Base-by-base conservation (phyloP, 352 stramenopile species). In the Pythium chondricola region DNA sequence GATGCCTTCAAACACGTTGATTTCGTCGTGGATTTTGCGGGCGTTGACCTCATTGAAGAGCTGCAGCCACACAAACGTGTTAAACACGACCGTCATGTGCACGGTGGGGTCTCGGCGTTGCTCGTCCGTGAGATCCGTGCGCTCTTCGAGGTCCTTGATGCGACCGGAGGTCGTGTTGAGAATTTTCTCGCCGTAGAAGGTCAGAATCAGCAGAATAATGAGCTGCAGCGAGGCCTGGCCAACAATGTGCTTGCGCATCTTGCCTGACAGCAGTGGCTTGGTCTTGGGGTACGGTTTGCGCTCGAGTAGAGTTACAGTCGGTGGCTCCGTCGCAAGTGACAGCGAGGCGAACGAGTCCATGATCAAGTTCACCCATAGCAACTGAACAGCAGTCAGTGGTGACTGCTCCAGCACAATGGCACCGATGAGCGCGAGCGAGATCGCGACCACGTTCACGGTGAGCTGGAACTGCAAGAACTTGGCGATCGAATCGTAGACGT, bases 401-500 rank as follows among this genome's bases (percentile, higher is more conserved):
- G 80, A 88, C 47, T 86, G 69, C 47, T 88, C 71, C 0, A 88
- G 45, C n/a, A 85, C 70, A 4, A 87, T 61, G 16, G 93, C 88
- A 6, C 85, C 86, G 20, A 98, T 35, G 52, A 98, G 96, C 3
- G 93, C 93, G 17, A 98, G 71, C 21, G 68, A 80, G 33, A 99
- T 85, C 3, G 93, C 96, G 7, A 97, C 93, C 21, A 98, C 76
- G 65, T 98, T 98, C 18, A 98, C 91, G 6, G 95, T 98, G 21
- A 99, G 78, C 77, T 98, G 95, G 67, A 98, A 98, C 73, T 98
- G 95, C 36, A 98, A 67, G 69, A 99, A 98, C 71, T 98, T 98
- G 47, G 88, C 70, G 61, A 99, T 98, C 39, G 95, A 61, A 58
- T 98, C 90, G 63, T 95, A 97, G 4, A 98, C 87, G 51, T 87